Conservation (phyloP, 108 stramenopile species). For the Cyclotella choctawhatcheeana region DNA sequence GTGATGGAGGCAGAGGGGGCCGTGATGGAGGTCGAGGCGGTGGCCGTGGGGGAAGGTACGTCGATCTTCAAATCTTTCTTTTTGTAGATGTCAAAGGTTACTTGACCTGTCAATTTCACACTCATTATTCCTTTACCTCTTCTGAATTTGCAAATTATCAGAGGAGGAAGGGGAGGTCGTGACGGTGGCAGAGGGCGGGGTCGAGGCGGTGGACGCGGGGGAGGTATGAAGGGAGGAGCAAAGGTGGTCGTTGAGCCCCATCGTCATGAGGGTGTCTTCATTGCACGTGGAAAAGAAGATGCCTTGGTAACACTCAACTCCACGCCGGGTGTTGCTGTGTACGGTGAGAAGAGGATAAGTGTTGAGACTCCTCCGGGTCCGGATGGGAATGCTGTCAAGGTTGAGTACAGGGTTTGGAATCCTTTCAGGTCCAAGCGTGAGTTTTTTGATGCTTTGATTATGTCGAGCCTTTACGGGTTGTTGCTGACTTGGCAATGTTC, state of each 20-base stretch:
- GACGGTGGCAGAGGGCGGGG: conserved; percentile 70
- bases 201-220: conserved; percentile 64
- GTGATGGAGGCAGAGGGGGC: conserved; percentile 65
- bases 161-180: conserved; percentile 60
- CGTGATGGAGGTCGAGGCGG: conserved; percentile 59
- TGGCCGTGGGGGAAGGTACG: conserved; percentile 48
- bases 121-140: no score
- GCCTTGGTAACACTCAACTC: conserved; percentile 97
- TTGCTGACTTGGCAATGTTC: no score
- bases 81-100: no score
- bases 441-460: conserved; percentile 29
- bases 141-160: conserved; percentile 8
- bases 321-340: conserved; percentile 98
- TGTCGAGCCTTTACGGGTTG: not conserved
- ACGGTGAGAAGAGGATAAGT: conserved; percentile 98
- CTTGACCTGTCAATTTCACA: no score
- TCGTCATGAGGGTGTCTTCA: conserved; percentile 98
- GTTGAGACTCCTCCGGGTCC: conserved; percentile 90
- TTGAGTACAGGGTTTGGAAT: conserved; percentile 99
- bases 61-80: no score
- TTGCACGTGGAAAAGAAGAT: conserved; percentile 98
- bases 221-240: conserved; percentile 92
- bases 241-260: conserved; percentile 97
- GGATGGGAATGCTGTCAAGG: conserved; percentile 91
- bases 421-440: conserved; percentile 98